These are phyloP conservation scores for Fusarium austroafricanum DNA, from an alignment of 2,329 filamentous ascomycete genomes.

Conservation along the genomic window DNA sequence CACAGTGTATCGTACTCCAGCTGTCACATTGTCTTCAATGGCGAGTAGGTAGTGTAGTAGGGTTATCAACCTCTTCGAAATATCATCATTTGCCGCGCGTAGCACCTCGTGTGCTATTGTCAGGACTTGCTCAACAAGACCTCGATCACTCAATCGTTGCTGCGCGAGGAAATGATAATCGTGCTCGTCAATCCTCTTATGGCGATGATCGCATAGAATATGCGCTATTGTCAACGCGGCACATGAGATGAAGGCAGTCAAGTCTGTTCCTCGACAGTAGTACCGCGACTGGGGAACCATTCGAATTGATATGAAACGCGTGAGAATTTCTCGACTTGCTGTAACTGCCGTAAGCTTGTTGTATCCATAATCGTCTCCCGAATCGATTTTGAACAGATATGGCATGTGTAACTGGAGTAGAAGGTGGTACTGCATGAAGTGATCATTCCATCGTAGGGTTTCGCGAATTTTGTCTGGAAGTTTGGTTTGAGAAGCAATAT, in stretches of 20 bases:
- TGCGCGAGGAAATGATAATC: conserved; percentile 52
- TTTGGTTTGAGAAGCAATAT: conserved; percentile 22
- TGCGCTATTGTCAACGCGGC: conserved; percentile 63
- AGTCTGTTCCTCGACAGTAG: conserved; percentile 61
- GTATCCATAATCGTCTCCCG: conserved; percentile 55
- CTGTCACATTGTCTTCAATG: conserved; percentile 54
- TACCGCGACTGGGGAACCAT: conserved; percentile 53
- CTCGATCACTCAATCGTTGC: conserved; percentile 56
- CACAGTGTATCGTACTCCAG: conserved; percentile 43
- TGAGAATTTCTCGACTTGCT: conserved; percentile 63
- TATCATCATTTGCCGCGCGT: conserved; percentile 51
- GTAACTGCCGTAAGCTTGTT: conserved; percentile 58
- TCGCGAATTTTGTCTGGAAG: conserved; percentile 44
- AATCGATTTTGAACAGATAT: conserved; percentile 58
- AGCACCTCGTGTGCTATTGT: conserved; percentile 53
- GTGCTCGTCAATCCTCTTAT: conserved; percentile 12
- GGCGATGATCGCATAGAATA: conserved; percentile 50
- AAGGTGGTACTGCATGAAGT: conserved; percentile 63
- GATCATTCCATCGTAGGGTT: conserved; percentile 54
- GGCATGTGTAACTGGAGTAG: conserved; percentile 66
- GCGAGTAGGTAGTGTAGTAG: conserved; percentile 57
- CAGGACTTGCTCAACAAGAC: conserved; percentile 52
- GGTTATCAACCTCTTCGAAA: conserved; percentile 53
- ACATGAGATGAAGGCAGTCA: conserved; percentile 61
- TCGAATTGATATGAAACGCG: conserved; percentile 59